Conservation (phyloP, 352 stramenopile species). For the Pythium angustatum region DNA sequence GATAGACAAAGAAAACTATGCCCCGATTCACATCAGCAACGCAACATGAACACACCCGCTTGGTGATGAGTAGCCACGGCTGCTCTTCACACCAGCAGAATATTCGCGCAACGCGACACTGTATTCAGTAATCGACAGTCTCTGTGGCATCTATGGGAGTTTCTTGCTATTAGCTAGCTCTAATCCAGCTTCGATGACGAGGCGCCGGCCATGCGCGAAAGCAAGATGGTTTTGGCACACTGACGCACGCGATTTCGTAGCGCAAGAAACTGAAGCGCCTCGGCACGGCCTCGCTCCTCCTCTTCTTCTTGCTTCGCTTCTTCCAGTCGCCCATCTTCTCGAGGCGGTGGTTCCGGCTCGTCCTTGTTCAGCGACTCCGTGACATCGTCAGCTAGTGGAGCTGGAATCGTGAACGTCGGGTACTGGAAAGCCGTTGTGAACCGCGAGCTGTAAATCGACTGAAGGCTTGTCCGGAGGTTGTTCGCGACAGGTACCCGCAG, state of each 20-base stretch:
- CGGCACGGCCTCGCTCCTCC: slow-evolving; percentile 23
- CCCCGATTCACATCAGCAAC: too few species aligned
- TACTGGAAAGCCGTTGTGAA: slow-evolving; percentile 26
- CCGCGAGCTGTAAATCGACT: slow-evolving; percentile 17
- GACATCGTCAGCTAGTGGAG: neutral
- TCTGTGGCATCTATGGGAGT: neutral
- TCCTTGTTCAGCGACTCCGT: slow-evolving; percentile 13
- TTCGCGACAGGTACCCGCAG: slow-evolving; percentile 9
- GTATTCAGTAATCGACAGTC: neutral
- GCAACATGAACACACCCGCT: too few species aligned
- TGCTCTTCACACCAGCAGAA: too few species aligned
- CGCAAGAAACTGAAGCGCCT: slow-evolving; percentile 26
- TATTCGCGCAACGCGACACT: too few species aligned
- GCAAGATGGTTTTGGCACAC: slow-evolving; percentile 22
- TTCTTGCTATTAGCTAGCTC: neutral
- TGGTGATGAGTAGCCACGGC: too few species aligned
- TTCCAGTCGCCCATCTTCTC: neutral
- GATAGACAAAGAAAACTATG: too few species aligned
- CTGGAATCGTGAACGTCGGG: slow-evolving; percentile 14
- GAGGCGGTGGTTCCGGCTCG: slow-evolving; percentile 10
- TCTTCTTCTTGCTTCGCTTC: slow-evolving; percentile 16
- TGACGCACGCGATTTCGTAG: slow-evolving; percentile 29
- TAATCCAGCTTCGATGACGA: slow-evolving; percentile 30
- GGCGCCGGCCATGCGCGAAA: slow-evolving; percentile 3
- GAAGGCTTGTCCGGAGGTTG: slow-evolving; percentile 11